Base-by-base conservation (phyloP, 1,139 yeast genomes). In the Geotrichum armillariae region DNA sequence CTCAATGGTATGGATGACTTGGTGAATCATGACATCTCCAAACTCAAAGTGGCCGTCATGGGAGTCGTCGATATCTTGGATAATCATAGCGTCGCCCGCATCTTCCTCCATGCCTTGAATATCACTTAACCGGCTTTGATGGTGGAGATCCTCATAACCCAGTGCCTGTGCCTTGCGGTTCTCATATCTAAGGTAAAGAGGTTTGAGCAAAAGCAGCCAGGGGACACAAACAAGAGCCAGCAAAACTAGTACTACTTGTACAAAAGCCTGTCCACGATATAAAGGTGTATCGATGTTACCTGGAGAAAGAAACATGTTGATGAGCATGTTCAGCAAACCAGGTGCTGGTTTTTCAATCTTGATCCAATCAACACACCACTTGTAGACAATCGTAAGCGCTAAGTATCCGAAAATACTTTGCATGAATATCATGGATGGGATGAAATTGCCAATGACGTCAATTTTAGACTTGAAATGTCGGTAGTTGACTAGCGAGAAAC, bases 1-100 rank as follows among this genome's bases (percentile, higher is more conserved):
- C 73, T 94, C 99, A 70, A 94, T 94, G 1, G 99, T 94, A 67
- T 93, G 98, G 61, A 94, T 94, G 34, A 93, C 97, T 71, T 94
- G 99, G 68, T 94, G 98, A 58, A 94, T 93, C 78, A 94, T 86
- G 36, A 94, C 79, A 63, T 94, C 99, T 50, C 98, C 96, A 66
- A 93, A 83, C 55, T 83, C 81, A 65, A 79, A 85, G 22, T 72
- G 78, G 46, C 80, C 83, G 41, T 66, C 68, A 21, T 72, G 75
- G 14, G 72, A 77, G 16, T 75, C 80, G 31, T 76, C 82, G 23
- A 71, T 74, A 20, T 54, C 58, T 40, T 55, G 56, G 17, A 56
- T 55, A 16, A 58, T 33, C 56, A 60, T 61, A 16, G 60, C 66
- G 39, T 55, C 64, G 29, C 59, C 67, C 8, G 58, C 64, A 40